Conservation (phyloP, 768 basidiomycete genomes). For the Termitomyces sp. region DNA sequence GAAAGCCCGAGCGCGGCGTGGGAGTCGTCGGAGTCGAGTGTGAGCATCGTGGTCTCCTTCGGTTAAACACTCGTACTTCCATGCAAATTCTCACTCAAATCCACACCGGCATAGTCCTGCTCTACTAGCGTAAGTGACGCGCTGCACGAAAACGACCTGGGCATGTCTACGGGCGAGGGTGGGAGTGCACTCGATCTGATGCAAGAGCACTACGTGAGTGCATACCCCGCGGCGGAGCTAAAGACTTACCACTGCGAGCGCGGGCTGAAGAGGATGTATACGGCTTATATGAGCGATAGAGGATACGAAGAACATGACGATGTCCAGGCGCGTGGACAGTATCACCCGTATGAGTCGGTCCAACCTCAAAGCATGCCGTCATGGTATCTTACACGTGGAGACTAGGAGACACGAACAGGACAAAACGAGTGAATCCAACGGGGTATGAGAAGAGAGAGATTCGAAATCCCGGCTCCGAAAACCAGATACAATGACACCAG, state of each 20-base stretch:
- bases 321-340: no score
- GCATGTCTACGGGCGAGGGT: no score
- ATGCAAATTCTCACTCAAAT: no score
- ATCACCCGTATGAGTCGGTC: no score
- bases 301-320: no score
- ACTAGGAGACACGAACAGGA: no score
- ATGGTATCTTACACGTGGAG: no score
- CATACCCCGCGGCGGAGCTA: conserved; percentile 72
- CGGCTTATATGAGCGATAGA: conserved; percentile 69
- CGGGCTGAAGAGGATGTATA: conserved; percentile 79
- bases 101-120: conserved; percentile 16
- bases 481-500: no score
- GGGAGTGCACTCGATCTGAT: conserved; percentile 34
- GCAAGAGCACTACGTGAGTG: conserved; percentile 63
- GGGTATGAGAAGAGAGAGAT: no score
- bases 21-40: neutral
- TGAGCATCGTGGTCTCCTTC: conserved; percentile 8
- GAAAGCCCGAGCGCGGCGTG: neutral
- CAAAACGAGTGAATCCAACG: no score
- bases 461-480: no score
- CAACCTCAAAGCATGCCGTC: no score
- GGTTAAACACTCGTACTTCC: neutral
- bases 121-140: conserved; percentile 19
- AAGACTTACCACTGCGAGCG: conserved; percentile 96
- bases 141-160: conserved; percentile 17